Base-by-base conservation (phyloP, 176 grass and related monocot species). In the Bromus sterilis region DNA sequence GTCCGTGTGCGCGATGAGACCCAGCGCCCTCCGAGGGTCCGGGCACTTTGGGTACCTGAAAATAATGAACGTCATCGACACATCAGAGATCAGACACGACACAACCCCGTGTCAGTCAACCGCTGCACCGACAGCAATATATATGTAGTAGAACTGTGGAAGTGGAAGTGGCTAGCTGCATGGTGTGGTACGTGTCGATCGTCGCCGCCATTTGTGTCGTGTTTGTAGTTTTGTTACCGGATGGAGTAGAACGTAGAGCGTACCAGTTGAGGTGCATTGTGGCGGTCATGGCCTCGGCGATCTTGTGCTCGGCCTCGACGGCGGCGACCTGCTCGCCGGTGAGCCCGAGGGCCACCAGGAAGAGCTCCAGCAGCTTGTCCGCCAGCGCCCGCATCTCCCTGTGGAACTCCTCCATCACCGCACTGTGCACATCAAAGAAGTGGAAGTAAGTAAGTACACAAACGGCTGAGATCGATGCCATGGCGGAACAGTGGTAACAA, bases 1-100 rank as follows among this genome's bases (percentile, higher is more conserved):
- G 85, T 99, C 97, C 3, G 97, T 99, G 91, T 99, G 97, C 29
- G 93, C 81, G 37, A 94, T 94, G 5, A 99, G 87, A 4, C 97
- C 97, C 73, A 99, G 84, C 28, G 97, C 93, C 1, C 91, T 93
- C 30, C 81, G 83, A 7, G 97, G 97, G 77, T 99, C 97, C 23
- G 97, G 97, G 87, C 97, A 99, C 29, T 78, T 73, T 7, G 97
- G 97, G 41, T 98, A 97, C 42, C 91, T 93, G 79, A 51, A 80
- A 9, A 84, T 33, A 9, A 84, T 33, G 39, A 25, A 70, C n/a
- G 29, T 9, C 37, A 39, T 39, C 74, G 74, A n/a, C n/a, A n/a
- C n/a, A n/a, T n/a, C n/a, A n/a, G n/a, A n/a, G n/a, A n/a, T n/a
- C n/a, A 1, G 75, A 9, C 12, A 70, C 57, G 39, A 71, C 76